Evolutionary conservation across 352 stramenopile species (phyloP), one percentile per base, ranked within the genome.

Genomic region (Phytophthora citrophthora): DNA sequence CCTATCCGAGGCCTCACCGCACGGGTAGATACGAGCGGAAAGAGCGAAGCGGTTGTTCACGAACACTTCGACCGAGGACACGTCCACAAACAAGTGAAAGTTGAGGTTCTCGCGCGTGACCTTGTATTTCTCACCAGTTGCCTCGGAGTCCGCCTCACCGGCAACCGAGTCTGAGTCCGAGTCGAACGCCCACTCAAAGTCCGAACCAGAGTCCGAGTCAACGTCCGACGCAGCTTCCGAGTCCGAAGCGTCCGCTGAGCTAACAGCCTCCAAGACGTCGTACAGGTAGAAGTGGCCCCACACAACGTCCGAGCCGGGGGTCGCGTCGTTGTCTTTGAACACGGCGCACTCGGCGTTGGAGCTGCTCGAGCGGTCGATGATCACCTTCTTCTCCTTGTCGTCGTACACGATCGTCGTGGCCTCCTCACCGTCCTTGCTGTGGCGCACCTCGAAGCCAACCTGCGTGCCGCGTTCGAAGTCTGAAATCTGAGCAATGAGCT

Each of bases 351-450:
- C 64, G n/a, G 50, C 73, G 15, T 54, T 74, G 40, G 73, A 84
- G 47, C 67, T 76, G 62, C 71, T 74, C 9, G 64, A 73, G 38
- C 72, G 75, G 38, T 83, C 77, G 56, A 88, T 82, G 41, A 83
- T 67, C 7, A 89, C 47, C 59, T 77, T 79, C 54, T 84, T 80
- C 43, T 70, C 57, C 13, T 41, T 54, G 52, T 89, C 81, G 45
- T 91, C 81, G 63, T 91, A 91, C 57, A 88, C 66, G 41, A 91
- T 68, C 3, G 70, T 77, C 27, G 81, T 91, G 34, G 70, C 69
- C 58, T 91, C 79, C 27, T 86, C 76, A 20, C 68, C 61, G 5
- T 43, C 61, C 2, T 50, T 54, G 61, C 77, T 86, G 55, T 76
- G 72, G 9, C 79, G 81, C 32, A 90, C 73, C 52, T 77, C 61